Base-by-base conservation (phyloP, 306 rosid species). In the Rosa lucieae region DNA sequence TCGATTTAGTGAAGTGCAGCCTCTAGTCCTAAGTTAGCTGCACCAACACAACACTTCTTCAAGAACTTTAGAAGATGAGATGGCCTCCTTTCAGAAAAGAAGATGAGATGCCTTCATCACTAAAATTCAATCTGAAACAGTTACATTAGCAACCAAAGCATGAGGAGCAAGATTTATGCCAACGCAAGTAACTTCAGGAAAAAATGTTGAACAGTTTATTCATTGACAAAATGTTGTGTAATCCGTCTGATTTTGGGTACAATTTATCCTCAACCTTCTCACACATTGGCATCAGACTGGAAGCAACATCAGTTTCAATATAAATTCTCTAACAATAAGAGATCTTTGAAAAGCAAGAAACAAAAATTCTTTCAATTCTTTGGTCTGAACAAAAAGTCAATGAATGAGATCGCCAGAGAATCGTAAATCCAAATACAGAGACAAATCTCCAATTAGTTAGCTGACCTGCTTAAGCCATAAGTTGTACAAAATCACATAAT, bases 381-480 rank as follows among this genome's bases (percentile, higher is more conserved):
- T 23, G 17, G 67, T 59, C 29, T 23, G 8, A 49, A 48, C 18
- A 35, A 52, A 18, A 20, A 52, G 44, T 48, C n/a, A 29, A 43
- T 42, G 29, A 52, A n/a, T n/a, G 13, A 55, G 52, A 55, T n/a
- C 10, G 39, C 67, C 14, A 56, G 52, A 40, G 26, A 46, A n/a
- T 21, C 5, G 13, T 44, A 44, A 43, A 75, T 75, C 56, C 58
- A 23, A 26, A 2, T 55, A 71, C 49, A 67, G 53, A 35, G 12
- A 67, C 15, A 15, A 37, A 74, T 11, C 5, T 15, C 47, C 18
- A 43, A 46, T 67, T 14, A 55, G 15, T 46, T 17, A 32, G 48
- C 78, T 82, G 18, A 77, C 71, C 80, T 18, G 74, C 77, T 66
- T 48, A 61, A 80, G 69, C 48, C 48, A 59, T 67, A 81, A 72